A percentile compares a stretch with the other conserved stretches of the same genome.
These are phyloP conservation scores for Russula lepida DNA, from an alignment of 768 basidiomycete genomes.

Conservation along the genomic window DNA sequence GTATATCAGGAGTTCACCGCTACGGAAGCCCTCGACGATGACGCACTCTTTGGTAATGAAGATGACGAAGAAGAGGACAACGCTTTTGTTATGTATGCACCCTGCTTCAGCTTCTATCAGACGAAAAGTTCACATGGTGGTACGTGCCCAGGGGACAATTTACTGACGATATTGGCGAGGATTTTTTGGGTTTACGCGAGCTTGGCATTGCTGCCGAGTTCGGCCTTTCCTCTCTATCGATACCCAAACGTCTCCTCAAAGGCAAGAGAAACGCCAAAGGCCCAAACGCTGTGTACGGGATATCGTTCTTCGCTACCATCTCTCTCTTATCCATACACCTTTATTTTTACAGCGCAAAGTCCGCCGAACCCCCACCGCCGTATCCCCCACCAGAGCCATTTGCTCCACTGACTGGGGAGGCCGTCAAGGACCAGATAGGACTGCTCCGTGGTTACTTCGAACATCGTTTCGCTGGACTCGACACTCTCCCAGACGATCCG, in stretches of 20 bases:
- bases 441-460: constrained; percentile 73
- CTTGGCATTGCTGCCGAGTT: constrained; percentile 83
- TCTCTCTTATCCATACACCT: neutral
- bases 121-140: constrained; percentile 2
- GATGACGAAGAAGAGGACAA: constrained; percentile 58
- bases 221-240: constrained; percentile 64
- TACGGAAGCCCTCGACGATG: constrained; percentile 48
- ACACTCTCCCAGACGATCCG: constrained; percentile 55
- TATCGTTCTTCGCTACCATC: neutral
- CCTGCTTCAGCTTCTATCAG: neutral
- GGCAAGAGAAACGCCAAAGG: constrained; percentile 34
- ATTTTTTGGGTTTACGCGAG: constrained; percentile 84
- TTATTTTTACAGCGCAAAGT: constrained; percentile 40
- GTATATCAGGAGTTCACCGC: constrained; percentile 65
- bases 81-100: constrained; percentile 53
- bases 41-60: constrained; percentile 45
- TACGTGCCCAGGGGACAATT: constrained; percentile 60
- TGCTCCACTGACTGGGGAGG: constrained; percentile 55
- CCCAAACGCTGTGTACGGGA: constrained; percentile 41
- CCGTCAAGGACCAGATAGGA: constrained; percentile 75
- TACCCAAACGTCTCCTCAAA: constrained; percentile 74
- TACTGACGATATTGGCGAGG: constrained; percentile 80
- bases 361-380: constrained; percentile 67
- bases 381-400: constrained; percentile 84
- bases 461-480: constrained; percentile 35